phyloP scores from a whole-genome alignment of 106 monocot genomes.

The Agapanthus africanus region DNA sequence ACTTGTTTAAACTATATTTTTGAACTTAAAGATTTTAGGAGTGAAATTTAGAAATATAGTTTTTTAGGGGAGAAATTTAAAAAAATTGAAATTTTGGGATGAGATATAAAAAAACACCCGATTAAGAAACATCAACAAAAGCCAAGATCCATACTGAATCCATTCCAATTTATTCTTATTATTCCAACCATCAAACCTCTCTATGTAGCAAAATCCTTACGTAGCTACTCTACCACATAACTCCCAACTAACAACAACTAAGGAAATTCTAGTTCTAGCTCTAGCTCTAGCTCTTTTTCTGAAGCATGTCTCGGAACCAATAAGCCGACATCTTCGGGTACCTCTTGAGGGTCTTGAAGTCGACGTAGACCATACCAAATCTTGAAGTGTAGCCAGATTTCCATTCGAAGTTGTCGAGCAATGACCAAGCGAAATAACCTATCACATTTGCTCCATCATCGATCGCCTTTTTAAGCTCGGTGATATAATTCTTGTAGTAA shows the following conservation, averaged over 20 bases:
- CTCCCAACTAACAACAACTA: too few relatives aligned
- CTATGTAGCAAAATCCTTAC: too few relatives aligned
- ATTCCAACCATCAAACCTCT: neutral
- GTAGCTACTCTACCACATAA: too few relatives aligned
- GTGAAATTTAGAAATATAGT: too few relatives aligned
- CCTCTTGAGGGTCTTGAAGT: constrained; percentile 43
- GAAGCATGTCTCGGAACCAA: constrained; percentile 54
- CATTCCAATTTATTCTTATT: neutral
- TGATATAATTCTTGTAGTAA: constrained; percentile 58
- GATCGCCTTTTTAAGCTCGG: constrained; percentile 63
- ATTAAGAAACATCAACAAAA: too few relatives aligned
- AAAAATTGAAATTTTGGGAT: too few relatives aligned
- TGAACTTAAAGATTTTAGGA: too few relatives aligned
- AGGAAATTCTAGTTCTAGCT: too few relatives aligned
- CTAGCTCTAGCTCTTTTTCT: constrained; percentile 16
- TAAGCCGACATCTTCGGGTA: constrained; percentile 68
- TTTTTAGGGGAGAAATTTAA: too few relatives aligned
- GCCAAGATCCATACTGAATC: neutral
- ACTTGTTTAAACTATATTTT: too few relatives aligned
- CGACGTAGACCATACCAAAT: constrained; percentile 66
- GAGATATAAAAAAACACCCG: too few relatives aligned
- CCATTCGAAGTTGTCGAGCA: constrained; percentile 81
- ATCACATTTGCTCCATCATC: constrained; percentile 68
- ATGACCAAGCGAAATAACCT: constrained; percentile 75
- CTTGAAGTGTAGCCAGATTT: constrained; percentile 55